Percentiles rank a stretch among this genome's conserved stretches.
phyloP scores from a whole-genome alignment of 2,329 filamentous ascomycete genomes.

The Diaporthe vexans region DNA sequence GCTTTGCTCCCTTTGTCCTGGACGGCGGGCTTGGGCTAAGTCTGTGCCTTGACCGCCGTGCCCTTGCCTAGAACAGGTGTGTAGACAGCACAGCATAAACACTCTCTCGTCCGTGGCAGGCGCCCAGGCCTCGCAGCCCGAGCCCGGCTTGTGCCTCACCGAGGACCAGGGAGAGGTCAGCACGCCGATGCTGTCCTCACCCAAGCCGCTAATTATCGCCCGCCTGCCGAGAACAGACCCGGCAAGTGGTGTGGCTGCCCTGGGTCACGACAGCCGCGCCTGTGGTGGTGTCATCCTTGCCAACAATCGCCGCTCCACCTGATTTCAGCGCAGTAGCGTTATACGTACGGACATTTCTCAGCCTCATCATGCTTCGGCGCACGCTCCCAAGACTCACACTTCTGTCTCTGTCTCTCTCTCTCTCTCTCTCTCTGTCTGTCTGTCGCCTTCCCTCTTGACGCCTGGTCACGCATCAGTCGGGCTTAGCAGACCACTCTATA shows the following conservation, averaged over 20 bases:
- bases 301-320: background rate
- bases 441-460: too few relatives aligned
- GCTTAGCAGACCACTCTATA: too few relatives aligned
- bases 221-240: background rate
- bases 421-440: too few relatives aligned
- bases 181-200: background rate
- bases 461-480: too few relatives aligned
- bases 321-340: background rate
- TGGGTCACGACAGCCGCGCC: slow-evolving; percentile 7
- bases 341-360: background rate
- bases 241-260: slow-evolving; percentile 11
- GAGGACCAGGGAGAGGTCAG: background rate
- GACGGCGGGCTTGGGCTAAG: background rate
- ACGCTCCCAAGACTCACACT: too few relatives aligned
- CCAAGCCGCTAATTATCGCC: slow-evolving; percentile 11
- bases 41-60: slow-evolving; percentile 1
- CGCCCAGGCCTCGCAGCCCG: background rate
- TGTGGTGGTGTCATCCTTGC: slow-evolving; percentile 25
- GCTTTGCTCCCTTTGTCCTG: background rate
- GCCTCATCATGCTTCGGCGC: too few relatives aligned
- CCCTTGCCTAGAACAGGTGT: too few relatives aligned
- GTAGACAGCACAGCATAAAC: too few relatives aligned
- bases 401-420: too few relatives aligned
- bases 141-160: background rate
- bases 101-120: too few relatives aligned